These are phyloP conservation scores for Quercus lobata DNA, from an alignment of 331 rosid genomes.

Conservation along the genomic window DNA sequence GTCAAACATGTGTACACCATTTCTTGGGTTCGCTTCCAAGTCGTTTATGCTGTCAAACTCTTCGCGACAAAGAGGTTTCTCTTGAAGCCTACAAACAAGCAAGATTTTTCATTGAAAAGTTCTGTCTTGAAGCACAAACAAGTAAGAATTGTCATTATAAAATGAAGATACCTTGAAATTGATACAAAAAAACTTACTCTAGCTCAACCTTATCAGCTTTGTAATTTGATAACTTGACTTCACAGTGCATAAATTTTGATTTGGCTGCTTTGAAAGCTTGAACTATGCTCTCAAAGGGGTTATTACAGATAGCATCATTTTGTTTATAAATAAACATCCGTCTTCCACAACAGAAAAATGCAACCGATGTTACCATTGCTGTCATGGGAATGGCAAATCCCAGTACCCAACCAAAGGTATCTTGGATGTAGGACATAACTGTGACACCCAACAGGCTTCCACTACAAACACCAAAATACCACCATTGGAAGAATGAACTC, in stretches of 20 bases:
- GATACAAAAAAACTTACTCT: slow-evolving; percentile 56
- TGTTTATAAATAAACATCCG: slow-evolving; percentile 51
- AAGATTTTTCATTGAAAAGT: background rate
- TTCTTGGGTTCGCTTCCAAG: slow-evolving; percentile 30
- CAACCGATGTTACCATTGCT: slow-evolving; percentile 55
- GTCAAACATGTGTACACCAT: slow-evolving; percentile 18
- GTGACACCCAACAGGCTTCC: slow-evolving; percentile 83
- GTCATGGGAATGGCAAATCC: slow-evolving; percentile 86
- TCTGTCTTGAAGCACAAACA: slow-evolving; percentile 3
- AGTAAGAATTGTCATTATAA: background rate
- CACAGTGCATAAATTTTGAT: slow-evolving; percentile 41
- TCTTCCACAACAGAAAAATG: slow-evolving; percentile 64
- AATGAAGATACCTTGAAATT: no score
- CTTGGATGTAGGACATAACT: slow-evolving; percentile 91
- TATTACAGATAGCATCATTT: slow-evolving; percentile 24
- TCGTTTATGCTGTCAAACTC: slow-evolving; percentile 32
- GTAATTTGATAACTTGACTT: slow-evolving; percentile 42
- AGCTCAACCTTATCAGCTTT: slow-evolving; percentile 50
- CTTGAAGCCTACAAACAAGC: slow-evolving; percentile 64
- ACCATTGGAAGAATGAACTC: slow-evolving; percentile 64
- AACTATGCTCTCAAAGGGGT: slow-evolving; percentile 29
- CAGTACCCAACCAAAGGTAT: slow-evolving; percentile 82
- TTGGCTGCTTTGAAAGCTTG: slow-evolving; percentile 56
- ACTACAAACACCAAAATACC: slow-evolving; percentile 88
- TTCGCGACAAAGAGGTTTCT: slow-evolving; percentile 57